Conservation (phyloP, 2,329 filamentous ascomycete species). For the Epichloe uncinata region DNA sequence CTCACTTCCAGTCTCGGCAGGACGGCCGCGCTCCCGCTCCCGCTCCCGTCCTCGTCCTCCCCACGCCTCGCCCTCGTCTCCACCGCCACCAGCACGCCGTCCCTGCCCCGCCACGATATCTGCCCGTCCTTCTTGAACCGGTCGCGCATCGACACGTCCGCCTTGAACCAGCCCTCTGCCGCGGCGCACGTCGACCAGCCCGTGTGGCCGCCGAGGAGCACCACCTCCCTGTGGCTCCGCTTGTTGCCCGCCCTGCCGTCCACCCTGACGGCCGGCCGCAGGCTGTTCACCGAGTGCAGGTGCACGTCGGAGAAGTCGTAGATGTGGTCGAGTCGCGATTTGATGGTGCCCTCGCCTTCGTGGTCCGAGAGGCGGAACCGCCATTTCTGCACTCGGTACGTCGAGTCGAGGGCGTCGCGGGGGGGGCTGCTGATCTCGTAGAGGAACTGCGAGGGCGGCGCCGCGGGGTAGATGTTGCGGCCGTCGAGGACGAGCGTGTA, state of each 20-base stretch:
- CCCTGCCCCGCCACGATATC: conserved; percentile 13
- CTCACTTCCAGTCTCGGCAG: conserved; percentile 14
- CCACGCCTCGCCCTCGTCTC: conserved; percentile 13
- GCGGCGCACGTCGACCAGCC: conserved; percentile 11
- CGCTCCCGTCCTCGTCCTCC: too few relatives aligned
- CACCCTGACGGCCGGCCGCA: conserved; percentile 9
- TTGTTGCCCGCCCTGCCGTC: conserved; percentile 11
- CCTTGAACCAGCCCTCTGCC: conserved; percentile 11
- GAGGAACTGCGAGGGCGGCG: conserved; percentile 9
- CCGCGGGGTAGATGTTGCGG: conserved; percentile 10
- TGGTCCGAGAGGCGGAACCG: conserved; percentile 11
- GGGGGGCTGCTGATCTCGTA: conserved; percentile 14
- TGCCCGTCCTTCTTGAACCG: conserved; percentile 12
- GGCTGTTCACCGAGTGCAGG: not conserved
- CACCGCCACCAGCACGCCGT: conserved; percentile 12
- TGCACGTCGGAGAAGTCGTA: conserved; percentile 13
- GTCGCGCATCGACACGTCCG: conserved; percentile 9
- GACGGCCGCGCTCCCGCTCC: too few relatives aligned
- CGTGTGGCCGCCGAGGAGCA: conserved; percentile 9
- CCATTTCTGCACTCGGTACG: conserved; percentile 15
- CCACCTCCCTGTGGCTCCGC: conserved; percentile 9
- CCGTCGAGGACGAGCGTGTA: conserved; percentile 12
- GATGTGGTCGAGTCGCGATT: conserved; percentile 15
- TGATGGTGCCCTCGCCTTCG: conserved; percentile 7
- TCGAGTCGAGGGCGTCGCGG: conserved; percentile 6